These are phyloP conservation scores for Kodamaea fungicola DNA, from an alignment of 1,139 yeast species.

Conservation along the genomic window DNA sequence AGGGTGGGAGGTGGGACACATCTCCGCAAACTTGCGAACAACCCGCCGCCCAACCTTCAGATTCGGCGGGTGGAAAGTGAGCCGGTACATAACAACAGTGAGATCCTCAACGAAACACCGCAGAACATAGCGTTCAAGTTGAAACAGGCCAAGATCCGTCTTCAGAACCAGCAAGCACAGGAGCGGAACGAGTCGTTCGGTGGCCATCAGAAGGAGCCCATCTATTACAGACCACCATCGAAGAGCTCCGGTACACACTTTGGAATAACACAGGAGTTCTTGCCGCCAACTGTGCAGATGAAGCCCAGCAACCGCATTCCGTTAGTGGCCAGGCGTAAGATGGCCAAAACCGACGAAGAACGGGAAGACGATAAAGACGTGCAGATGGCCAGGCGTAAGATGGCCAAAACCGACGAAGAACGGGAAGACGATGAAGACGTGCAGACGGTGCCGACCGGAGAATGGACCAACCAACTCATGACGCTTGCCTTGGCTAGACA, in stretches of 20 bases:
- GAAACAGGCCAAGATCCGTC: conserved; percentile 16
- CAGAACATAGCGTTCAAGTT: conserved; percentile 18
- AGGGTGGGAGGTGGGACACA: conserved; percentile 1
- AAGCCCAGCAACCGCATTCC: conserved; percentile 9
- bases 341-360: conserved; percentile 6
- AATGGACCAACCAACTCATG: conserved; percentile 42
- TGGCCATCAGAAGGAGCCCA: conserved; percentile 14
- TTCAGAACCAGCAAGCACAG: conserved; percentile 11
- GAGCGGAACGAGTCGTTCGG: conserved; percentile 8
- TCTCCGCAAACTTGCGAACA: conserved; percentile 8
- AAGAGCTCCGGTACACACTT: conserved; percentile 24
- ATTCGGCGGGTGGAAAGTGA: not conserved
- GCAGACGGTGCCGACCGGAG: conserved; percentile 28
- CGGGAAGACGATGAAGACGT: conserved; percentile 8
- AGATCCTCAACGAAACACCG: conserved; percentile 9
- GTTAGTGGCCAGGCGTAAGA: conserved; percentile 13
- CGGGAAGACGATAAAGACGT: conserved; percentile 8
- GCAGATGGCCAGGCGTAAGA: conserved; percentile 13
- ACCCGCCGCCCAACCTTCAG: conserved; percentile 10
- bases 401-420: conserved; percentile 6
- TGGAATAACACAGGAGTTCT: conserved; percentile 25
- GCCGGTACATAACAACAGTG: not conserved
- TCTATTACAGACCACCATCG: conserved; percentile 36
- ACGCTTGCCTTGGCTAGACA: conserved; percentile 36
- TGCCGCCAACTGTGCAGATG: conserved; percentile 26